A percentile compares a stretch with the other conserved stretches of the same genome.
Evolutionary conservation across 164 flowering plant genomes (phyloP).

Genomic region (Chloranthus sessilifolius): DNA sequence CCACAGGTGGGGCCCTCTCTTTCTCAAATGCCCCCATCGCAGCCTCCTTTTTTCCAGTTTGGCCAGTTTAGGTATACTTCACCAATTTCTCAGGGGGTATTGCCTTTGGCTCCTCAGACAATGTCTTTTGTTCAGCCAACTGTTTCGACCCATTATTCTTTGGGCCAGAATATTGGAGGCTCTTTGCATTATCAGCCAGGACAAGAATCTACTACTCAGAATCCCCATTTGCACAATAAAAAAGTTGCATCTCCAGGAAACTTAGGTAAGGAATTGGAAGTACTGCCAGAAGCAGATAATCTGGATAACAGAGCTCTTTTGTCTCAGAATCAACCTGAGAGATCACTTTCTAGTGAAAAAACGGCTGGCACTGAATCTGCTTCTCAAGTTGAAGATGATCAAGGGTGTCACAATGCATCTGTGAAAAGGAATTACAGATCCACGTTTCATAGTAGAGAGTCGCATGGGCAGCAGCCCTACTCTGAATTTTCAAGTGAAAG

Average conservation of each 20-base stretch:
- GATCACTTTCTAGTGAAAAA: slow-evolving; percentile 20
- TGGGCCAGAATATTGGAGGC: slow-evolving; percentile 39
- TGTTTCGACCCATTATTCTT: slow-evolving; percentile 36
- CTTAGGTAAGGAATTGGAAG: slow-evolving; percentile 13
- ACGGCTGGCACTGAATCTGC: slow-evolving; percentile 16
- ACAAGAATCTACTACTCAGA: slow-evolving; percentile 26
- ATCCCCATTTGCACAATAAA: slow-evolving; percentile 21
- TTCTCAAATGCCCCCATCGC: slow-evolving; percentile 63
- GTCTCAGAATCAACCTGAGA: slow-evolving; percentile 17
- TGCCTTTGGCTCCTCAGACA: slow-evolving; percentile 67
- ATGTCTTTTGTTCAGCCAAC: slow-evolving; percentile 61
- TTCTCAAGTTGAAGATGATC: slow-evolving; percentile 23
- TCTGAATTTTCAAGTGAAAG: slow-evolving; percentile 31
- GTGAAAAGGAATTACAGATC: slow-evolving; percentile 20
- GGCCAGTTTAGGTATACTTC: slow-evolving; percentile 83
- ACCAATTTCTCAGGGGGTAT: slow-evolving; percentile 69
- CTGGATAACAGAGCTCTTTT: slow-evolving; percentile 13
- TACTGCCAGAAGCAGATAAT: slow-evolving; percentile 19
- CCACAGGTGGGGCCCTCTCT: slow-evolving; percentile 69
- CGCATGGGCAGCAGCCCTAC: slow-evolving; percentile 27
- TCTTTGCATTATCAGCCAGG: slow-evolving; percentile 27
- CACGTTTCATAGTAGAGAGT: slow-evolving; percentile 21
- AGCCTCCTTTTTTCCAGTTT: slow-evolving; percentile 84
- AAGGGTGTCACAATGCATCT: slow-evolving; percentile 18
- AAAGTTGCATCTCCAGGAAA: slow-evolving; percentile 25